Conservation (phyloP, 2,329 filamentous ascomycete genomes). For the Cordyceps farinosa region DNA sequence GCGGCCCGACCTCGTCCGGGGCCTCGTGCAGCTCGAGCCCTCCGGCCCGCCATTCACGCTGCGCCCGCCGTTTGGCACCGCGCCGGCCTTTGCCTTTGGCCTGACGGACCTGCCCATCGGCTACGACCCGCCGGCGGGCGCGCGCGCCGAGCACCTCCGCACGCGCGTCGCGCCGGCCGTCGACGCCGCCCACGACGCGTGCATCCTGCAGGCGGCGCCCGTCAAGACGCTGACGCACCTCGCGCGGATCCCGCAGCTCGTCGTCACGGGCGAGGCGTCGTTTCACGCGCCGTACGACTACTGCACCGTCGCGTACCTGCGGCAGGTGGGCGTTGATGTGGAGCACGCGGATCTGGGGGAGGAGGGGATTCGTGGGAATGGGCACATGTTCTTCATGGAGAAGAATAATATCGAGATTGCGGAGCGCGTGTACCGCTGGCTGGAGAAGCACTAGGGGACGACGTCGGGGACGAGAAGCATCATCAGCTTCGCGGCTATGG, state of each 20-base stretch:
- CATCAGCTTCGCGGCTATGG: too few species aligned
- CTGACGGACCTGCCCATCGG: constrained; percentile 28
- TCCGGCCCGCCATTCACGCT: constrained; percentile 26
- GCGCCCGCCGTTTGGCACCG: constrained; percentile 22
- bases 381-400: constrained; percentile 48
- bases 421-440: constrained; percentile 22
- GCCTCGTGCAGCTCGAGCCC: constrained; percentile 31
- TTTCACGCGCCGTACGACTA: constrained; percentile 52
- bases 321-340: constrained; percentile 43
- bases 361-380: constrained; percentile 47
- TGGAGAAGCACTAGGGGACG: constrained; percentile 16
- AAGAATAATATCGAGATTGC: constrained; percentile 34
- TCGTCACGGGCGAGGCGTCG: constrained; percentile 47
- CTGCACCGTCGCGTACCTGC: constrained; percentile 47
- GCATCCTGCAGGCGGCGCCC: constrained; percentile 29
- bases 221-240: constrained; percentile 43
- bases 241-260: constrained; percentile 40
- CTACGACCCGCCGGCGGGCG: constrained; percentile 27
- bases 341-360: constrained; percentile 43
- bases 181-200: constrained; percentile 27
- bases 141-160: constrained; percentile 19
- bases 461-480: too few species aligned
- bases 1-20: constrained; percentile 28
- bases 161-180: constrained; percentile 26
- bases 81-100: constrained; percentile 26